Conservation (phyloP, 2,329 filamentous ascomycete genomes). For the Alternaria sp. region DNA sequence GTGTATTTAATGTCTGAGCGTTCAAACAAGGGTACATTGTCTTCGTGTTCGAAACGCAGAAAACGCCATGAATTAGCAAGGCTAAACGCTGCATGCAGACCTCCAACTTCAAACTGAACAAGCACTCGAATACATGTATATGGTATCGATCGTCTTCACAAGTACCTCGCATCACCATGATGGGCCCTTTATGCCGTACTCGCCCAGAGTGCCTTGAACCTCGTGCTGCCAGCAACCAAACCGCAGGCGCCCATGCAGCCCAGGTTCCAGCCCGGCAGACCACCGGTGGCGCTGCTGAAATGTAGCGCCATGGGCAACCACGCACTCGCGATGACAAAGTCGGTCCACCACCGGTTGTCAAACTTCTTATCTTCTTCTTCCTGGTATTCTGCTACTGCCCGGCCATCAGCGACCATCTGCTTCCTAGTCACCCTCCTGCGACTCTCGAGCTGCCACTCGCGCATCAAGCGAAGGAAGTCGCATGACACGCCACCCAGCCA, state of each 20-base stretch:
- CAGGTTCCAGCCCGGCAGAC: slow-evolving; percentile 55
- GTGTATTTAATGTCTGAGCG: neutral
- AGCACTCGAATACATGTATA: slow-evolving; percentile 14
- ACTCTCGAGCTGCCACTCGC: slow-evolving; percentile 54
- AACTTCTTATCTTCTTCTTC: slow-evolving; percentile 50
- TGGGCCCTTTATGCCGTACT: slow-evolving; percentile 22
- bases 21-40: neutral
- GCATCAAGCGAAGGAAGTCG: slow-evolving; percentile 53
- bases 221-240: slow-evolving; percentile 49
- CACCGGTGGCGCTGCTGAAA: slow-evolving; percentile 48
- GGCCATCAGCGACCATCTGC: slow-evolving; percentile 40
- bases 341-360: slow-evolving; percentile 53
- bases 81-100: neutral
- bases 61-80: neutral
- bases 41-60: neutral
- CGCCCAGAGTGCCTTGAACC: slow-evolving; percentile 38
- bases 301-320: slow-evolving; percentile 57
- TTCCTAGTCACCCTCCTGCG: slow-evolving; percentile 40
- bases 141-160: neutral
- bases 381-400: slow-evolving; percentile 42
- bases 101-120: neutral
- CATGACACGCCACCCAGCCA: slow-evolving; percentile 56
- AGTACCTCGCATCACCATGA: neutral
- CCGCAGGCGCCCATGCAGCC: slow-evolving; percentile 56
- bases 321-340: slow-evolving; percentile 52